These are phyloP conservation scores for Onygenales sp. DNA, from an alignment of 2,329 filamentous ascomycete species.

Conservation along the genomic window DNA sequence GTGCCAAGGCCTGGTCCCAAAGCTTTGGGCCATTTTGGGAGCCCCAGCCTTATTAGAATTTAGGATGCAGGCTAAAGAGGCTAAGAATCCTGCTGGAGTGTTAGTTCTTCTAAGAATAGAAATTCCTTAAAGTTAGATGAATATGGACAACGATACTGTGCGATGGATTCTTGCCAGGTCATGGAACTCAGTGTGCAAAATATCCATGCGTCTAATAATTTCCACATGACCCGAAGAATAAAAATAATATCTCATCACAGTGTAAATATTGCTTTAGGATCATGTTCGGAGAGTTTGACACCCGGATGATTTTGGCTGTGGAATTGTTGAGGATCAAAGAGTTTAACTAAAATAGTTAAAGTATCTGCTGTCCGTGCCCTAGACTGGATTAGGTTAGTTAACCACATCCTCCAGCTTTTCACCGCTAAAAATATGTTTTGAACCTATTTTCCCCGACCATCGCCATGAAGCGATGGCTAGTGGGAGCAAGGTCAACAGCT, in stretches of 20 bases:
- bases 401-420: not conserved
- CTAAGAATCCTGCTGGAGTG: too few species aligned
- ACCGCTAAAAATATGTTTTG: not conserved
- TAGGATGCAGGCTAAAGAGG: too few species aligned
- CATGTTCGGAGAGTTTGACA: not conserved
- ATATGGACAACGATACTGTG: too few species aligned
- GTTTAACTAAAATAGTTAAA: not conserved
- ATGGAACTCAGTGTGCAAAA: too few species aligned
- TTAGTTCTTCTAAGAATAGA: too few species aligned
- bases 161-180: too few species aligned
- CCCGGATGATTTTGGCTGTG: not conserved
- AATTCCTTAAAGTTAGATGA: too few species aligned
- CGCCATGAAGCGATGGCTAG: not conserved
- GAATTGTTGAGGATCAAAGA: not conserved
- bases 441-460: not conserved
- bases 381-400: not conserved
- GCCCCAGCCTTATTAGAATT: too few species aligned
- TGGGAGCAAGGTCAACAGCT: not conserved
- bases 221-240: not conserved
- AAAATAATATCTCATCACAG: not conserved
- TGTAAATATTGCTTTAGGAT: not conserved
- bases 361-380: not conserved
- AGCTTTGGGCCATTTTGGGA: too few species aligned
- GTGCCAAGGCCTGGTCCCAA: too few species aligned
- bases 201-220: too few species aligned